These are phyloP conservation scores for Phytophthora cryptogea DNA, from an alignment of 352 stramenopile species.

Conservation along the genomic window DNA sequence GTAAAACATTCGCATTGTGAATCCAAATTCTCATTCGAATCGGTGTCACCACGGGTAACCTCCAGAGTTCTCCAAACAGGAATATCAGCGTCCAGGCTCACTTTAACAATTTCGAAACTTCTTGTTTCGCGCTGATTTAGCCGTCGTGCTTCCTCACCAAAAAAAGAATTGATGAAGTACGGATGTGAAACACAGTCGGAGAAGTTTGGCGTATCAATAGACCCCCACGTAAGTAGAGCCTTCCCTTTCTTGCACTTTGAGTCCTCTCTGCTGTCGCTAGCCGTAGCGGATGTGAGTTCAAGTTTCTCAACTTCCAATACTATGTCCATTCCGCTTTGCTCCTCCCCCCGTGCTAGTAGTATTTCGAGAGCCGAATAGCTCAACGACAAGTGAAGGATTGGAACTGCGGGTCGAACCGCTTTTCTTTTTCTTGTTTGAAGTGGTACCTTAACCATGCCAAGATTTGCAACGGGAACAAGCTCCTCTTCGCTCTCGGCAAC, in stretches of 20 bases:
- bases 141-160: slow-evolving; percentile 52
- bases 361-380: slow-evolving; percentile 61
- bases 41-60: slow-evolving; percentile 1
- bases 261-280: slow-evolving; percentile 26
- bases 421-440: slow-evolving; percentile 45
- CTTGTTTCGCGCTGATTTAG: slow-evolving; percentile 51
- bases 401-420: slow-evolving; percentile 58
- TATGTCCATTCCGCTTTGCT: slow-evolving; percentile 44
- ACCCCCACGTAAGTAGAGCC: slow-evolving; percentile 51
- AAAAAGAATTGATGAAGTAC: slow-evolving; percentile 81
- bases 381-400: slow-evolving; percentile 57
- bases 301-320: slow-evolving; percentile 79
- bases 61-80: slow-evolving; percentile 70
- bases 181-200: slow-evolving; percentile 69
- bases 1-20: slow-evolving; percentile 39
- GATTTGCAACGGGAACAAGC: slow-evolving; percentile 80
- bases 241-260: slow-evolving; percentile 40
- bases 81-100: slow-evolving; percentile 63
- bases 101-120: slow-evolving; percentile 76
- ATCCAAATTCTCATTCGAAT: slow-evolving; percentile 15
- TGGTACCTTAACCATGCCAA: slow-evolving; percentile 76
- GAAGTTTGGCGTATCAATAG: slow-evolving; percentile 42
- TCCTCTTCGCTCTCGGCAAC: slow-evolving; percentile 39
- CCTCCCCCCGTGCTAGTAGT: slow-evolving; percentile 36
- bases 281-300: slow-evolving; percentile 45